Conservation (phyloP, 163 green algal species). For the Coccomyxa subellipsoidea region DNA sequence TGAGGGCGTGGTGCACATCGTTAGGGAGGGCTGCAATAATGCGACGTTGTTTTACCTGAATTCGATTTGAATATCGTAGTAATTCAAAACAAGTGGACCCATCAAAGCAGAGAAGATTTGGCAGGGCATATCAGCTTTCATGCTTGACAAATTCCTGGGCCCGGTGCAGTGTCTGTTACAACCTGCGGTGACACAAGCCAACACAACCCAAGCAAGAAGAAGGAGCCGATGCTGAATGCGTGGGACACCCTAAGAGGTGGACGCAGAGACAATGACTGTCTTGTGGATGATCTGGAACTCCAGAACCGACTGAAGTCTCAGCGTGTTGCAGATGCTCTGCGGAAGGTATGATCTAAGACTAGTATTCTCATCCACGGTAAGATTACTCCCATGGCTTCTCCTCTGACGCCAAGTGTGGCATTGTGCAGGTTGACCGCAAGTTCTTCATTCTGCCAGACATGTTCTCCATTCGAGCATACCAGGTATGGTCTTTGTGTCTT, state of each 20-base stretch:
- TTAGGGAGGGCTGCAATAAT: too few species aligned
- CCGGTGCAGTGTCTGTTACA: neutral
- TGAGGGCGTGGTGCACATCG: too few species aligned
- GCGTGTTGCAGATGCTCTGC: neutral
- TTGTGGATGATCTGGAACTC: neutral
- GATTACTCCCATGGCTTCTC: too few species aligned
- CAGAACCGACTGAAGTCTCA: neutral
- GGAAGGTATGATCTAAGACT: too few species aligned
- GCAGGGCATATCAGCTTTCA: too few species aligned
- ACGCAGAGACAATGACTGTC: neutral
- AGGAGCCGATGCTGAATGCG: neutral
- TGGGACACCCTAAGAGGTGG: neutral
- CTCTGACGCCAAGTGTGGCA: too few species aligned
- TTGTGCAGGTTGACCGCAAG: neutral
- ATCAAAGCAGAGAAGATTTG: too few species aligned
- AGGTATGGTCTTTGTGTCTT: neutral
- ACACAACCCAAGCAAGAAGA: neutral
- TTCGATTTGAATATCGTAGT: too few species aligned
- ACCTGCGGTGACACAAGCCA: too few species aligned
- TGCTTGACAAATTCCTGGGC: neutral
- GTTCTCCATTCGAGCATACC: slow-evolving; percentile 5
- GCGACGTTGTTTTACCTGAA: too few species aligned
- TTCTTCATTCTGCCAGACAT: slow-evolving; percentile 2
- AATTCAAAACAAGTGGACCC: too few species aligned
- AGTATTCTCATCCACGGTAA: too few species aligned